Conservation (phyloP, 768 basidiomycete genomes). For the Boletus tylopilopsis region DNA sequence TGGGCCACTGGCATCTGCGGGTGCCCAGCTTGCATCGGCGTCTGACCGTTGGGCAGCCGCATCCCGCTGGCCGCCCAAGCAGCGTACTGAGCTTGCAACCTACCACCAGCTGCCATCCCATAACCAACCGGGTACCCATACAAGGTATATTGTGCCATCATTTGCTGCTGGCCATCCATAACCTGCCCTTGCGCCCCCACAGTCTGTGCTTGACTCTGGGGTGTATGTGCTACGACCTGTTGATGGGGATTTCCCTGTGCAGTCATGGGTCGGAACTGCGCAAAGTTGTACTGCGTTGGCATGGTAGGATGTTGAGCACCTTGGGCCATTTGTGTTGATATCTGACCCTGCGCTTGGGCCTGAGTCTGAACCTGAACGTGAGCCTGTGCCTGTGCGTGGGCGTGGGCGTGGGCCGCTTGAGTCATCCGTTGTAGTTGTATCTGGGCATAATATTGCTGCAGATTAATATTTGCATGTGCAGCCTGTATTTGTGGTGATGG, state of each 20-base stretch:
- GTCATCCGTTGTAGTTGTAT: conserved; percentile 17
- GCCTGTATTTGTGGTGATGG: conserved; percentile 19
- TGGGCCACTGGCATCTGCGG: conserved; percentile 29
- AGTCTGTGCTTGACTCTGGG: conserved; percentile 29
- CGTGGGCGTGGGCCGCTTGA: conserved; percentile 25
- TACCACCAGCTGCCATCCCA: conserved; percentile 13
- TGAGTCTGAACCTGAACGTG: too few relatives aligned
- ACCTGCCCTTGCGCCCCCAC: conserved; percentile 21
- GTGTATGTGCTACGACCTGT: conserved; percentile 21
- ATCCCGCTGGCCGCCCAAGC: conserved; percentile 20
- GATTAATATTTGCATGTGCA: conserved; percentile 10
- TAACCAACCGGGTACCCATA: conserved; percentile 26
- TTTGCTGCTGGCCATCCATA: conserved; percentile 27
- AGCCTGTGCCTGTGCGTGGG: conserved; percentile 14
- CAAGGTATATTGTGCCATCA: conserved; percentile 29
- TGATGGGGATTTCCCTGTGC: conserved; percentile 25
- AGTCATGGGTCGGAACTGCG: conserved; percentile 33
- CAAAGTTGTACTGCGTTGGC: conserved; percentile 31
- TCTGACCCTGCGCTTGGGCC: conserved; percentile 21
- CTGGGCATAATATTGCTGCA: conserved; percentile 22
- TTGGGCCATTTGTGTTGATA: conserved; percentile 25
- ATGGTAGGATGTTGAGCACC: conserved; percentile 24
- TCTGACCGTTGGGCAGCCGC: conserved; percentile 27
- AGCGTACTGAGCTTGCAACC: conserved; percentile 21
- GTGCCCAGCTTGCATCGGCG: conserved; percentile 27